Evolutionary conservation across 257 asterid genomes (phyloP), one percentile per base, ranked within the genome.

Genomic region (Cynanchum wilfordii): DNA sequence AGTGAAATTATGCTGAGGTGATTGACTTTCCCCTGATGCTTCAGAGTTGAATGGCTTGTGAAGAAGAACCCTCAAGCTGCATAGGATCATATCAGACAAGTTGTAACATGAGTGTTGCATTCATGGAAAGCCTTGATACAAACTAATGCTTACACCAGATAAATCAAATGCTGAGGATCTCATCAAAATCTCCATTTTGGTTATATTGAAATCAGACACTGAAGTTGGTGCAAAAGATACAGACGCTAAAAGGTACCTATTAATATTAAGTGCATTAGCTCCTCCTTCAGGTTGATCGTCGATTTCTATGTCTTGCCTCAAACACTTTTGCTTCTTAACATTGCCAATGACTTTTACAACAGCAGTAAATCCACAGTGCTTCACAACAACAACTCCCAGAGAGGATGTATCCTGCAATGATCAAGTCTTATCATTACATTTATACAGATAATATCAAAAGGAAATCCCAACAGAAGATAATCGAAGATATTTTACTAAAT

Each of bases 281-380:
- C 99, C 99, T 68, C 99, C 99, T 74, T 89, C 95, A 29, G 85
- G 86, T 82, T 90, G 96, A 72, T 95, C 98, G 76, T 84, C 89
- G 60, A 90, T 83, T 73, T 80, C 86, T 30, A 92, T 77, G 77
- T 90, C 97, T 44, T 85, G 84, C 56, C 66, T 69, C 65, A 81
- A 81, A 72, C 71, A 73, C 74, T 76, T 88, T 77, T 81, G 90
- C 77, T 75, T 80, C 74, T 85, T 86, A 47, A 82, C 82, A 73
- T 85, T 85, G 77, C 91, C 96, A 70, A 82, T 86, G 71, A 88
- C 93, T 81, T 88, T 92, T 76, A 89, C 89, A 24, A 86, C 81
- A 73, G 99, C 98, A 60, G 87, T 86, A 84, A 84, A 92, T 73
- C 99, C 99, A 73, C 96, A 84, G 71, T 92, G 99, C 66, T 85